Evolutionary conservation across 2,329 filamentous ascomycete genomes (phyloP), one percentile per base, ranked within the genome.

Genomic region (Xylariaceae sp.): DNA sequence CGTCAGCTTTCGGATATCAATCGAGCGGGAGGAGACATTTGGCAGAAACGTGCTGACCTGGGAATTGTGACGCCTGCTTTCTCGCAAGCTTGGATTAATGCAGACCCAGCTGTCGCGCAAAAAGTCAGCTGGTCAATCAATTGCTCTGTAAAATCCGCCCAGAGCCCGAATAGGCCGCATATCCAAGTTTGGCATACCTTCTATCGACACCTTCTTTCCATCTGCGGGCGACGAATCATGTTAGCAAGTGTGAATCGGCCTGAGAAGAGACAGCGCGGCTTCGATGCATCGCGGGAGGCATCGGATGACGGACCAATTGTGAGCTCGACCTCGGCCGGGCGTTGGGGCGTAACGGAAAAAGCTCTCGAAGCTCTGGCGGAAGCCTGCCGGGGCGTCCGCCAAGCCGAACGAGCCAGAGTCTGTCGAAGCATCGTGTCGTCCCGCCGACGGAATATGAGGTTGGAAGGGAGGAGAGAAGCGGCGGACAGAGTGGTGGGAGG

Each of bases 11-110:
- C 9, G 8, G 13, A 27, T 21, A 8, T 19, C 16, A 36, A 11
- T 33, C n/a, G n/a, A n/a, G n/a, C n/a, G n/a, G n/a, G n/a, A n/a
- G n/a, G n/a, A n/a, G n/a, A n/a, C n/a, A n/a, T n/a, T n/a, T n/a
- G n/a, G n/a, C n/a, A n/a, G n/a, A n/a, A n/a, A n/a, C n/a, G n/a
- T 16, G 30, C 73, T 57, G 68, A 86, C 84, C 84, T 88, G 55
- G 90, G 90, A 60, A 97, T 76, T 47, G 85, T 92, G 52, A 75
- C 78, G 60, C 92, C 92, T 51, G 90, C 92, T 73, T 98, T 96
- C 71, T 98, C 92, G 73, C 92, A 98, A 62, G 92, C 92, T 73
- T 98, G 92, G 64, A 98, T 98, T 59, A 98, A 78, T 60, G 92
- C 90, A 56, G 92, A 92, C 53, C 90, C 90, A 68, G 90, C 90